Conservation (phyloP, 345 rosid genomes). For the Geranium rotundifolium region DNA sequence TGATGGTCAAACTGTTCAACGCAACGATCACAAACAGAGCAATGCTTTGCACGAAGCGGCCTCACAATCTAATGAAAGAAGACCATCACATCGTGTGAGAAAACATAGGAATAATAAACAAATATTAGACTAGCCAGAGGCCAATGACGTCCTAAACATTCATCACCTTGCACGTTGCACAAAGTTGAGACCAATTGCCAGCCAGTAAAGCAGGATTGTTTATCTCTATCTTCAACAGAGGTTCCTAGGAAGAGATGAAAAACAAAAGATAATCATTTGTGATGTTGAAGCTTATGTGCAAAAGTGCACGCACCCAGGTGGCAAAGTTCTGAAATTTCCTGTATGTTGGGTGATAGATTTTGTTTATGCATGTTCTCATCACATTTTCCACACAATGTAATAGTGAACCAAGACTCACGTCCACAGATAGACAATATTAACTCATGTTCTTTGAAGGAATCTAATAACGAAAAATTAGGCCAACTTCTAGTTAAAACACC, state of each 20-base stretch:
- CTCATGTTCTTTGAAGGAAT: no score
- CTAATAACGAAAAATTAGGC: not conserved
- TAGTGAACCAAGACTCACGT: no score
- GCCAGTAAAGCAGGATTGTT: constrained; percentile 88
- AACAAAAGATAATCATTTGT: not conserved
- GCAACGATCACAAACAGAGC: constrained; percentile 88
- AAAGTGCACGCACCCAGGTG: not conserved
- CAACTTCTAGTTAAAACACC: no score
- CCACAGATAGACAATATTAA: no score
- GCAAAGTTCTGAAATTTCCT: not conserved
- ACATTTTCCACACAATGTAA: no score
- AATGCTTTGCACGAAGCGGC: constrained; percentile 97
- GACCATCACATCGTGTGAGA: constrained; percentile 9
- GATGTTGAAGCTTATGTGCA: not conserved
- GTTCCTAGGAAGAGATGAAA: constrained; percentile 39
- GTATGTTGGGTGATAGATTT: not conserved
- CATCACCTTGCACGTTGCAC: constrained; percentile 92
- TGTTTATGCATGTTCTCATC: no score
- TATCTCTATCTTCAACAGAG: constrained; percentile 77
- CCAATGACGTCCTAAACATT: not conserved
- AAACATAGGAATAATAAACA: constrained; percentile 5
- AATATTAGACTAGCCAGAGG: not conserved
- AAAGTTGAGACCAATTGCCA: constrained; percentile 98
- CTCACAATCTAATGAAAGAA: constrained; percentile 58
- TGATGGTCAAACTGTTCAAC: constrained; percentile 99